phyloP scores from a whole-genome alignment of 306 rosid species.

The Quercus alba region DNA sequence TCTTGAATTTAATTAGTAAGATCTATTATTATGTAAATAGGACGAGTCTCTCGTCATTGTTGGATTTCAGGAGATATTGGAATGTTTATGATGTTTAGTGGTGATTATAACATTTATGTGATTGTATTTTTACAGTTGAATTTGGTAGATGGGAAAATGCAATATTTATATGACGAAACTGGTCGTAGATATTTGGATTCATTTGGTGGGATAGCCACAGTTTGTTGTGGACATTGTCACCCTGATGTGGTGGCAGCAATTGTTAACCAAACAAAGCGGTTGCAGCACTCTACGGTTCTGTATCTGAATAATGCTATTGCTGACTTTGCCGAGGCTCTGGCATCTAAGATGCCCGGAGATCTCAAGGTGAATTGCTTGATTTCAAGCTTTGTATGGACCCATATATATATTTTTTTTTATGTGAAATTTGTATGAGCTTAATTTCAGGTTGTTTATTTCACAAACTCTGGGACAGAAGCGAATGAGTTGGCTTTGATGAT shows the following conservation, averaged over 20 bases:
- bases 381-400: not conserved
- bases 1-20: too few relatives aligned
- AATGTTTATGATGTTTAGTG: not conserved
- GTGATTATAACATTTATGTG: not conserved
- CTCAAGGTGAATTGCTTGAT: constrained; percentile 31
- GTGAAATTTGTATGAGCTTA: not conserved
- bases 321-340: constrained; percentile 46
- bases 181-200: constrained; percentile 46
- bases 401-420: not conserved
- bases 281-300: constrained; percentile 45
- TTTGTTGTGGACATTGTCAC: constrained; percentile 49
- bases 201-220: constrained; percentile 49
- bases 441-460: constrained; percentile 40
- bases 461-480: constrained; percentile 56
- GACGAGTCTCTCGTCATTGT: too few relatives aligned
- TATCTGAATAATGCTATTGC: constrained; percentile 37
- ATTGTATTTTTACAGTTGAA: constrained; percentile 24
- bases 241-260: constrained; percentile 43
- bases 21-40: too few relatives aligned
- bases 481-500: constrained; percentile 49
- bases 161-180: constrained; percentile 43
- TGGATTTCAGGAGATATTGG: not conserved
- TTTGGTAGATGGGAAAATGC: constrained; percentile 56
- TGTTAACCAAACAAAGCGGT: constrained; percentile 35
- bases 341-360: constrained; percentile 35